Base-by-base conservation (phyloP, 768 basidiomycete genomes). In the Termitomyces sp. region DNA sequence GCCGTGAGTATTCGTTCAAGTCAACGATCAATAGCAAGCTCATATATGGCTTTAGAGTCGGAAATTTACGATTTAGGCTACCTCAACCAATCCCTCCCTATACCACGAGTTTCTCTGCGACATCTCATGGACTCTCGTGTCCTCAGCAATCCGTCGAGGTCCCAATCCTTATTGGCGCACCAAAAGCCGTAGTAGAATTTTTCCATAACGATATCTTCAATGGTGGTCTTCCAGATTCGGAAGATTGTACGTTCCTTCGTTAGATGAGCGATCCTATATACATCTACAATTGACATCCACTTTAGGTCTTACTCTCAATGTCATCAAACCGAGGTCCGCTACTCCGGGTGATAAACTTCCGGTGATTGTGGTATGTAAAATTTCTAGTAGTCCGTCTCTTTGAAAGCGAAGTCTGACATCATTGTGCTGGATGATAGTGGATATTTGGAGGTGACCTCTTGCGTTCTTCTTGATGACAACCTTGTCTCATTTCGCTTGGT, bases 231-330 rank as follows among this genome's bases (percentile, higher is more conserved):
- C 56, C 46, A 3, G 56, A 57, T 40, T 63, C 70, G 17, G 82
- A 83, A 65, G 83, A 83, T 63, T 84, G 83, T 83, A 61, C 60
- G 32, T 34, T 20, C 45, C 17, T 46, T 25, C 15, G 12, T 32
- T 43, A 2, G 10, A 45, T 29, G 10, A 20, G 46, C 46, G 11
- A 43, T 43, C 32, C 37, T 43, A 4, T 56, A 20, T 56, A 20
- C 3, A 11, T 20, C 31, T 12, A 46, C 25, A 6, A 47, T 10
- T 40, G n/a, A 34, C 12, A 7, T 45, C 14, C 6, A 50, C 25
- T 50, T 42, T 15, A 80, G 83, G 84, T 70, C 71, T 86, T 20
- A 83, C 78, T 1, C 60, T 87, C 42, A 85, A 86, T 62, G 77
- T 86, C 17, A 65, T 83, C 32, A 77, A 75, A 55, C 84, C 86